Conservation (phyloP, 139 green algal genomes). For the Chlamydomonas sp. region DNA sequence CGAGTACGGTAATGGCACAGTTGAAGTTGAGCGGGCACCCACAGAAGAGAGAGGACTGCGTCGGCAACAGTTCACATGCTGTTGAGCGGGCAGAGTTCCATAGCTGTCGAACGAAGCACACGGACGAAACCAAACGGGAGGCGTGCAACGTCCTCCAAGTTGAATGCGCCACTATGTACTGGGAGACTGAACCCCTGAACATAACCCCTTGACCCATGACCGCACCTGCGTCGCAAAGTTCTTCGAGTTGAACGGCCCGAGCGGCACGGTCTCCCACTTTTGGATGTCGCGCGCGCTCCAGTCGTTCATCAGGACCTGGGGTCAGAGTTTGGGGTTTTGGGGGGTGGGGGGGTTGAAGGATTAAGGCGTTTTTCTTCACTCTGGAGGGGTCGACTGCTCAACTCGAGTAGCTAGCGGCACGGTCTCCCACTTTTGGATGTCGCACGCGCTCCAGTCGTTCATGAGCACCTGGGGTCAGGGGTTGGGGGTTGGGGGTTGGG, state of each 20-base stretch:
- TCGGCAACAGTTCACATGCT: too few relatives aligned
- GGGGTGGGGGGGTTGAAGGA: too few relatives aligned
- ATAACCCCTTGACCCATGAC: not conserved
- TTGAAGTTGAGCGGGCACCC: too few relatives aligned
- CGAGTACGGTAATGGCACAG: too few relatives aligned
- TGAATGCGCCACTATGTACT: not conserved
- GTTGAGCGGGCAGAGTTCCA: not conserved
- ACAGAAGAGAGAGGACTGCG: too few relatives aligned
- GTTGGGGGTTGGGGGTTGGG: too few relatives aligned
- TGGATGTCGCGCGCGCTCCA: slow-evolving; percentile 93
- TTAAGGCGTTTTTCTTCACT: too few relatives aligned
- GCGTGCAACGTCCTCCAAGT: not conserved
- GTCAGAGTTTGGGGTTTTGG: too few relatives aligned
- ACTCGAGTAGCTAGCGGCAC: slow-evolving; percentile 85
- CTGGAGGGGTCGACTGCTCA: too few relatives aligned
- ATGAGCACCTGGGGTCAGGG: slow-evolving; percentile 64
- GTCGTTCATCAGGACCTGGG: slow-evolving; percentile 87
- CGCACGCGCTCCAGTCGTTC: slow-evolving; percentile 93
- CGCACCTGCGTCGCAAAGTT: slow-evolving; percentile 72
- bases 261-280: slow-evolving; percentile 84
- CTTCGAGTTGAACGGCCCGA: slow-evolving; percentile 91
- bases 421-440: slow-evolving; percentile 93
- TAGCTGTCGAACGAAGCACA: too few relatives aligned
- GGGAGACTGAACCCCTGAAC: not conserved
- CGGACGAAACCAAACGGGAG: too few relatives aligned